Evolutionary conservation across 2,329 filamentous ascomycete genomes (phyloP).

Genomic region (Penicillium sp.): DNA sequence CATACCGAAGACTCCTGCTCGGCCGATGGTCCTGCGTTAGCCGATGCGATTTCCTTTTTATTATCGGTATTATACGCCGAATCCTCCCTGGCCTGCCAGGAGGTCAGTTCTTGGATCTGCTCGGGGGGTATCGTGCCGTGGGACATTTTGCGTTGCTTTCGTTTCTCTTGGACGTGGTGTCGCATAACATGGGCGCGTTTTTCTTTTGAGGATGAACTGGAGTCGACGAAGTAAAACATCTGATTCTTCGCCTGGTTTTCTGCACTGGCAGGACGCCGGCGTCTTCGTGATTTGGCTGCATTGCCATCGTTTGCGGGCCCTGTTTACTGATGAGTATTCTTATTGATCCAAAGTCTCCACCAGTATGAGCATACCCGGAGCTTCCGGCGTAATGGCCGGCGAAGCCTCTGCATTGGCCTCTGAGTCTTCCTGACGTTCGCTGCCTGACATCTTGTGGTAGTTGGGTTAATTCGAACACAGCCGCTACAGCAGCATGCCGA

Average conservation of each 20-base stretch:
- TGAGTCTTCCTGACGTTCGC: conserved; percentile 11
- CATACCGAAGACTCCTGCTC: conserved; percentile 24
- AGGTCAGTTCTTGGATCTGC: background rate
- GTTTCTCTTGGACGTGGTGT: conserved; percentile 46
- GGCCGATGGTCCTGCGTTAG: background rate
- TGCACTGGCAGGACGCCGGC: conserved; percentile 27
- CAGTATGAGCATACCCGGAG: background rate
- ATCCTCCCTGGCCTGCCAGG: conserved; percentile 9
- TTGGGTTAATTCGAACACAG: background rate
- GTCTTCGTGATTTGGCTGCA: conserved; percentile 22
- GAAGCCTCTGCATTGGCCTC: background rate
- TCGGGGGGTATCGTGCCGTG: conserved; percentile 13
- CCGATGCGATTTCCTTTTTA: background rate
- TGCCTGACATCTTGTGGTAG: conserved; percentile 19
- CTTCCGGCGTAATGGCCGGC: background rate
- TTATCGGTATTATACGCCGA: conserved; percentile 5
- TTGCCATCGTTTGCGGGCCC: conserved; percentile 20
- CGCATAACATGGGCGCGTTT: conserved; percentile 48
- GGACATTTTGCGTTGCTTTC: conserved; percentile 32
- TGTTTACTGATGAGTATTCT: conserved; percentile 12
- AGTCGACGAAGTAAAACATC: conserved; percentile 44
- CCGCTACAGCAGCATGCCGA: conserved; percentile 20
- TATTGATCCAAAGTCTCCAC: background rate
- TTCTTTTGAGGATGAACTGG: conserved; percentile 41
- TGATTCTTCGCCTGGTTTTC: conserved; percentile 29